Conservation (phyloP, 2,329 filamentous ascomycete genomes). For the Meredithiella fracta region DNA sequence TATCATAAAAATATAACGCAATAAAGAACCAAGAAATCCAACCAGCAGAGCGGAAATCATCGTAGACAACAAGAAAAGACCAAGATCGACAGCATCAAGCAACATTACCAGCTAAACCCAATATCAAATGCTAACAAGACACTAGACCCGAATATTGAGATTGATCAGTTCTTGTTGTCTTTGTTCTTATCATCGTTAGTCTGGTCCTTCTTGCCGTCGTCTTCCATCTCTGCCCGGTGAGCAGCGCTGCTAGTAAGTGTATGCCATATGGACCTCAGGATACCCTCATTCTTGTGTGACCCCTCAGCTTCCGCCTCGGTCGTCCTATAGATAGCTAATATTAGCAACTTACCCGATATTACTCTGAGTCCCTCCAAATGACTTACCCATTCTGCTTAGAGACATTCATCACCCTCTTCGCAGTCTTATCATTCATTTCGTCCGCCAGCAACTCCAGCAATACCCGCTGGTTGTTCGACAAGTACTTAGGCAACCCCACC, state of each 20-base stretch:
- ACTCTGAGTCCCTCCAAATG: neutral
- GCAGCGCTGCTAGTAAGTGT: conserved; percentile 63
- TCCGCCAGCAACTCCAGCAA: conserved; percentile 92
- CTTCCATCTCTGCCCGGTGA: conserved; percentile 27
- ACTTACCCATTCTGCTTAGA: neutral
- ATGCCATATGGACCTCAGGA: conserved; percentile 87
- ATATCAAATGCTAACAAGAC: neutral
- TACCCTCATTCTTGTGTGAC: conserved; percentile 66
- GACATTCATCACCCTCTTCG: conserved; percentile 84
- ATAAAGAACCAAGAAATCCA: neutral
- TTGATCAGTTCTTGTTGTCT: conserved; percentile 14
- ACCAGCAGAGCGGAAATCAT: neutral
- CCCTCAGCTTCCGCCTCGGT: neutral
- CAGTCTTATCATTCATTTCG: conserved; percentile 84
- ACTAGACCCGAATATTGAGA: neutral
- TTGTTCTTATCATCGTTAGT: conserved; percentile 17
- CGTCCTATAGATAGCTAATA: neutral
- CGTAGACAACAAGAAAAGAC: neutral
- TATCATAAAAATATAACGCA: conserved; percentile 4
- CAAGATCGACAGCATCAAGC: too few species aligned
- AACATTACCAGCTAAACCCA: neutral
- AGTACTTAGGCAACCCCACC: conserved; percentile 86
- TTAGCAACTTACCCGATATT: neutral
- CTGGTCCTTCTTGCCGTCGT: conserved; percentile 16
- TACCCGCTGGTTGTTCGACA: conserved; percentile 78